A percentile compares a stretch with the other conserved stretches of the same genome.
These are phyloP conservation scores for Lasiodiplodia theobromae DNA, from an alignment of 2,329 filamentous ascomycete species.

Conservation along the genomic window DNA sequence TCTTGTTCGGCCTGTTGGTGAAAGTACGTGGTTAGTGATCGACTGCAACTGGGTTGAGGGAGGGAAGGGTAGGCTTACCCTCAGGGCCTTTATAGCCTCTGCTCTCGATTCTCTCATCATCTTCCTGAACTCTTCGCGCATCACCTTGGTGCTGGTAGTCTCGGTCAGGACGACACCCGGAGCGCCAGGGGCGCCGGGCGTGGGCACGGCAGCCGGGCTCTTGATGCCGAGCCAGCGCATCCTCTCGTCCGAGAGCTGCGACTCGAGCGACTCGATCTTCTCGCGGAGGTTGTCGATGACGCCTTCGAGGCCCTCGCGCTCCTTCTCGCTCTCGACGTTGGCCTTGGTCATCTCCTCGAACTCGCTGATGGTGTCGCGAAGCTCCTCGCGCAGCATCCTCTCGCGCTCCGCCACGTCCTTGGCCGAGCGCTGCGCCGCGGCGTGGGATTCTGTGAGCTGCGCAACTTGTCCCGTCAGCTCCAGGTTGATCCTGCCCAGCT, in stretches of 20 bases:
- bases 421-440: constrained; percentile 45
- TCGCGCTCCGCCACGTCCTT: constrained; percentile 47
- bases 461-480: constrained; percentile 51
- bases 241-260: constrained; percentile 70
- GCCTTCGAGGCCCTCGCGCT: constrained; percentile 69
- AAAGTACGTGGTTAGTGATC: constrained; percentile 35
- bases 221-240: constrained; percentile 70
- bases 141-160: constrained; percentile 70
- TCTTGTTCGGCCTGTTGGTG: constrained; percentile 70
- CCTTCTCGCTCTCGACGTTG: constrained; percentile 74
- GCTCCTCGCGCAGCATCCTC: constrained; percentile 66
- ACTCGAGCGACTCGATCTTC: constrained; percentile 68
- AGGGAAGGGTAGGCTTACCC: constrained; percentile 53
- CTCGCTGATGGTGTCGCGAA: constrained; percentile 71
- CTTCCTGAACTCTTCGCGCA: constrained; percentile 79
- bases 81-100: constrained; percentile 69
- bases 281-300: constrained; percentile 70
- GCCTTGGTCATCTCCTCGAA: constrained; percentile 75
- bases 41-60: constrained; percentile 8
- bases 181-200: constrained; percentile 36
- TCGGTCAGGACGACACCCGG: constrained; percentile 48
- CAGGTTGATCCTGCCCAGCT: constrained; percentile 55
- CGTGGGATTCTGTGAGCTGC: constrained; percentile 37
- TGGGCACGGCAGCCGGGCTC: constrained; percentile 53
- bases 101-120: constrained; percentile 78